Percentiles rank a stretch among this genome's conserved stretches.
Evolutionary conservation across 2,329 filamentous ascomycete genomes (phyloP).

Genomic region (Claviceps humidiphila): DNA sequence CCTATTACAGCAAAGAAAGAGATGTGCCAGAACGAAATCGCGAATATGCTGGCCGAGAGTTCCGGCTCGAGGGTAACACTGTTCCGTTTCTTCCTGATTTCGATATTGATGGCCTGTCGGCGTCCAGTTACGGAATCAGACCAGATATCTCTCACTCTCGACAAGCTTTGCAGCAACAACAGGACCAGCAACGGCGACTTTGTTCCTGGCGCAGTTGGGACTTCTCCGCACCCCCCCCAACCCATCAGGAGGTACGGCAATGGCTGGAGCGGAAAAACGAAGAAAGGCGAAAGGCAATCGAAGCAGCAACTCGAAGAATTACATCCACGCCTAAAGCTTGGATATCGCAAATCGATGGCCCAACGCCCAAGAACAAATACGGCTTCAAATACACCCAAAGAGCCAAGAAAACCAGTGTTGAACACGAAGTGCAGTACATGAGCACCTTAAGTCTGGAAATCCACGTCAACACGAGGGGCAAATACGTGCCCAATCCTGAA

Average conservation of each 20-base stretch:
- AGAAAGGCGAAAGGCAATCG: slow-evolving; percentile 9
- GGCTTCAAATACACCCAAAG: slow-evolving; percentile 80
- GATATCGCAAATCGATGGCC: slow-evolving; percentile 76
- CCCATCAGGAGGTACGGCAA: slow-evolving; percentile 49
- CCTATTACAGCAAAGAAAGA: slow-evolving; percentile 70
- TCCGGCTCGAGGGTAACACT: slow-evolving; percentile 61
- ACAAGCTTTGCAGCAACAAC: slow-evolving; percentile 32
- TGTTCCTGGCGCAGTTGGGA: slow-evolving; percentile 61
- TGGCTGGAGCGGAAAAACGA: slow-evolving; percentile 45
- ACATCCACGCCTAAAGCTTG: slow-evolving; percentile 21
- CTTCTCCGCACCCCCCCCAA: slow-evolving; percentile 57
- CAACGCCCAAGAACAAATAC: slow-evolving; percentile 69
- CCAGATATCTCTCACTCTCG: slow-evolving; percentile 33
- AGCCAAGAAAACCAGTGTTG: slow-evolving; percentile 57
- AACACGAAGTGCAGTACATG: slow-evolving; percentile 87
- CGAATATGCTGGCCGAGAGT: slow-evolving; percentile 82
- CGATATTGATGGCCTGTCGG: slow-evolving; percentile 44
- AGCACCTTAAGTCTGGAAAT: slow-evolving; percentile 89
- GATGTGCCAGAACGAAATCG: slow-evolving; percentile 67
- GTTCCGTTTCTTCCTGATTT: slow-evolving; percentile 73
- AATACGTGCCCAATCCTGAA: slow-evolving; percentile 75
- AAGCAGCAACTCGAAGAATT: slow-evolving; percentile 7
- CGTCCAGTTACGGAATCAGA: slow-evolving; percentile 42
- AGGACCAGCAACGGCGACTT: slow-evolving; percentile 31
- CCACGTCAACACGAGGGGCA: slow-evolving; percentile 76